A percentile compares a stretch with the other conserved stretches of the same genome.
Conservation (phyloP, 2,329 filamentous ascomycete species). For the Colletotrichum chrysophilum region DNA sequence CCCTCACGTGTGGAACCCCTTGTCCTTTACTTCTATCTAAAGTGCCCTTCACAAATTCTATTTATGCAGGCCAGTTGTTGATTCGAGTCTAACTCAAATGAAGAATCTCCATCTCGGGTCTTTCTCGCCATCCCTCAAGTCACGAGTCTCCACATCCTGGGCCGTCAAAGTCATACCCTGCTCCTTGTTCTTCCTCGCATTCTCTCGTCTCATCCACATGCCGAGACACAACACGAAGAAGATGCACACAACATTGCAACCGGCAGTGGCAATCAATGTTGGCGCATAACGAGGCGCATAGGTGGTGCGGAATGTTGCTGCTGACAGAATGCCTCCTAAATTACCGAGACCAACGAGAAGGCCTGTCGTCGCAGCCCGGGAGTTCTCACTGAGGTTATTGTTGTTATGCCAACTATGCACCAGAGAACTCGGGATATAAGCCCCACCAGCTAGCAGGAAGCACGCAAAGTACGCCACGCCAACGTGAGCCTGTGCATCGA, state of each 20-base stretch:
- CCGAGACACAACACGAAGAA: constrained; percentile 41
- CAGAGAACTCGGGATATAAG: constrained; percentile 53
- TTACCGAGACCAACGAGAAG: constrained; percentile 53
- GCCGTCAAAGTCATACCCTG: constrained; percentile 38
- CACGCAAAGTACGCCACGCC: constrained; percentile 54
- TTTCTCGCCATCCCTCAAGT: constrained; percentile 41
- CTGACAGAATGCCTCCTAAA: constrained; percentile 43
- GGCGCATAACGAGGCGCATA: constrained; percentile 55
- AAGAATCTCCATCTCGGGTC: constrained; percentile 42
- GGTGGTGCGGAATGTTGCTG: constrained; percentile 46
- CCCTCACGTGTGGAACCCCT: neutral
- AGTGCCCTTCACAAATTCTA: neutral
- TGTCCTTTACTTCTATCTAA: accelerated
- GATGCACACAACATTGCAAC: constrained; percentile 51
- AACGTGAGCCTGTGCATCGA: constrained; percentile 34
- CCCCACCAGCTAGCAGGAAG: constrained; percentile 52
- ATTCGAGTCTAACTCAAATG: neutral
- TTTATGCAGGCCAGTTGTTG: too few relatives aligned
- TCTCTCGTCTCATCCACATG: constrained; percentile 50
- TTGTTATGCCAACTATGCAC: constrained; percentile 54
- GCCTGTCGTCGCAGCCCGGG: constrained; percentile 51
- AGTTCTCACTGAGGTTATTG: constrained; percentile 48
- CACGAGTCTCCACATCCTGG: constrained; percentile 42
- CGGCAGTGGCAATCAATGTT: constrained; percentile 40
- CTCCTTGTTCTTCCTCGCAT: constrained; percentile 40